phyloP scores from a whole-genome alignment of 1,284 basidiomycete species.

The Melampsora americana region DNA sequence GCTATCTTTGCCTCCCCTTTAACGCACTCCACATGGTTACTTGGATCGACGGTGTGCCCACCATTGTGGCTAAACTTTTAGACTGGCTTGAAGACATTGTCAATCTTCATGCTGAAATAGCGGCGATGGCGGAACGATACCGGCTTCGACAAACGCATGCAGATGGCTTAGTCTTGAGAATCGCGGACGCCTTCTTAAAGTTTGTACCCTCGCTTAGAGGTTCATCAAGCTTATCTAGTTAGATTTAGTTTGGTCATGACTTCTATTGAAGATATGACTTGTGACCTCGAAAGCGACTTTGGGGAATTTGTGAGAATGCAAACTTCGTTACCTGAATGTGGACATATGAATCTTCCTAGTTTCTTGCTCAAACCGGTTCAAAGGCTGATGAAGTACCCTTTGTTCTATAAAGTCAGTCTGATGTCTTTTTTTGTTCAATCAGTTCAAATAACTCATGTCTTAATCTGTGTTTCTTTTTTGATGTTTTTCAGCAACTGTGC shows the following conservation, averaged over 20 bases:
- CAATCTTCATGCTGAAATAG: conserved; percentile 67
- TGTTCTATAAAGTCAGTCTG: conserved; percentile 67
- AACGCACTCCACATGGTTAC: conserved; percentile 57
- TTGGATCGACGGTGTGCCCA: conserved; percentile 75
- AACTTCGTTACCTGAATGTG: conserved; percentile 61
- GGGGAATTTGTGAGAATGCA: conserved; percentile 78
- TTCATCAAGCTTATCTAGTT: conserved; percentile 79
- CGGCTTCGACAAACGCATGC: conserved; percentile 55
- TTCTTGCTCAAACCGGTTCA: conserved; percentile 74
- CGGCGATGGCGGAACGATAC: conserved; percentile 59
- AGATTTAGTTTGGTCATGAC: conserved; percentile 64
- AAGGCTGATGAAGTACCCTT: conserved; percentile 68
- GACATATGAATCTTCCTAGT: conserved; percentile 64
- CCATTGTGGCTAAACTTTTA: conserved; percentile 66
- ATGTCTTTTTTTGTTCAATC: not conserved
- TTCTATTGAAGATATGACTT: conserved; percentile 62
- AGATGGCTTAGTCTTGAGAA: conserved; percentile 57
- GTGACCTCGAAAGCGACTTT: conserved; percentile 65
- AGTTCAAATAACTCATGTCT: not conserved
- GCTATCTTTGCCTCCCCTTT: conserved; percentile 71
- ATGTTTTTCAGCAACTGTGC: conserved; percentile 61
- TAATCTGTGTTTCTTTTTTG: conserved; percentile 43
- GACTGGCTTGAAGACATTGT: conserved; percentile 81
- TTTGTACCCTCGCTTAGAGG: conserved; percentile 68
- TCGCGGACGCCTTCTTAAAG: conserved; percentile 63